phyloP scores from a whole-genome alignment of 306 rosid genomes.

The Trifolium pratense region DNA sequence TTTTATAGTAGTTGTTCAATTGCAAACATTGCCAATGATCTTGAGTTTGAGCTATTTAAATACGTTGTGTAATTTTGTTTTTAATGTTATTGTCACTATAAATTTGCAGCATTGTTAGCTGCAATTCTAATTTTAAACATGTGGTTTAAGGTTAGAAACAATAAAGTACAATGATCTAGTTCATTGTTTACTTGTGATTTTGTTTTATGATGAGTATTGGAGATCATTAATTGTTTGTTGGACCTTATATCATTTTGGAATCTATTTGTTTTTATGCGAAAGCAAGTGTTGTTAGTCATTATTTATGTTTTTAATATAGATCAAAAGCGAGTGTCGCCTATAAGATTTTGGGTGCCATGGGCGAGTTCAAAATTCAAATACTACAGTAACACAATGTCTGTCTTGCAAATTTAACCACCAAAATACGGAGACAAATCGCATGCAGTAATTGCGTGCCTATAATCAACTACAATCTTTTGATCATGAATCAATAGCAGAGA shows the following conservation, averaged over 20 bases:
- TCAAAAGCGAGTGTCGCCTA: not conserved
- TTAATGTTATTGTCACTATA: conserved; percentile 1
- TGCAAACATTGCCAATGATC: not conserved
- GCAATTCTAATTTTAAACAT: conserved; percentile 30
- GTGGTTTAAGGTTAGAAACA: conserved; percentile 42
- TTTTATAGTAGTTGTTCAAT: not conserved
- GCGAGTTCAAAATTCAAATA: too few species aligned
- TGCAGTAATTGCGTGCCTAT: too few species aligned
- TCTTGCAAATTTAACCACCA: too few species aligned
- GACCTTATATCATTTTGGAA: conserved; percentile 25
- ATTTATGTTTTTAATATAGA: not conserved
- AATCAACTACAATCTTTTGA: too few species aligned
- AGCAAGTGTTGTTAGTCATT: conserved; percentile 2
- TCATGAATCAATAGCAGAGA: too few species aligned
- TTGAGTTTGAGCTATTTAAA: conserved; percentile 25
- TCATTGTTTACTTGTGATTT: conserved; percentile 40
- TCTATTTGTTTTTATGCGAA: conserved; percentile 27
- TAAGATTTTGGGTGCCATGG: too few species aligned
- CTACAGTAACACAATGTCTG: too few species aligned
- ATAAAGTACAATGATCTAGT: conserved; percentile 44
- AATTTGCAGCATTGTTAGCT: conserved; percentile 48
- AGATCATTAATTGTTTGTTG: not conserved
- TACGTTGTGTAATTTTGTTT: conserved; percentile 1
- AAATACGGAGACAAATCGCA: too few species aligned
- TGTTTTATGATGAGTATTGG: conserved; percentile 24